phyloP scores from a whole-genome alignment of 305 asterid genomes.

The Solanum hybrid region DNA sequence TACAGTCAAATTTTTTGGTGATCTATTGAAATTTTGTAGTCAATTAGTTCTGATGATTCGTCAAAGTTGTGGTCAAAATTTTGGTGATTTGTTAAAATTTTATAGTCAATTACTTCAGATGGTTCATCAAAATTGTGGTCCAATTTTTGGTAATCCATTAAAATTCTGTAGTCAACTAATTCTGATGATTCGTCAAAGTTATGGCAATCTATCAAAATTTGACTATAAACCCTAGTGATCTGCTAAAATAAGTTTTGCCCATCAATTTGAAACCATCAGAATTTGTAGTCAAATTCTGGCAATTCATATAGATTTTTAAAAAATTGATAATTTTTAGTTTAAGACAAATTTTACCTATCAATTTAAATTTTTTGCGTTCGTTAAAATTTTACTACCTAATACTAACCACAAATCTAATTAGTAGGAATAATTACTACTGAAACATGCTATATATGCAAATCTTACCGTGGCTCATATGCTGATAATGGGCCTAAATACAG shows the following conservation, averaged over 20 bases:
- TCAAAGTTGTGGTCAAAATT: no score
- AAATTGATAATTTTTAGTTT: neutral
- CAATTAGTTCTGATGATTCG: no score
- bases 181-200: neutral
- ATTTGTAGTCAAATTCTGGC: neutral
- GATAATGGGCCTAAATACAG: neutral
- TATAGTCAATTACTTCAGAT: neutral
- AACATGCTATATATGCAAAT: neutral
- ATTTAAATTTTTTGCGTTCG: neutral
- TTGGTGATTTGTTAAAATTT: no score
- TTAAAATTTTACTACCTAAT: neutral
- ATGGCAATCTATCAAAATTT: neutral
- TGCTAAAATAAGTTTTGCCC: no score
- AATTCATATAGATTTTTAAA: neutral
- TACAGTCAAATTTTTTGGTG: neutral
- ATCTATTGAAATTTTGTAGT: neutral
- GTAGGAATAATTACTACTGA: neutral
- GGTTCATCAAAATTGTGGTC: neutral
- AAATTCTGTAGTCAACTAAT: neutral
- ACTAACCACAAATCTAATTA: neutral
- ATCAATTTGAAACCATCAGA: neutral
- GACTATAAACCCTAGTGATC: neutral
- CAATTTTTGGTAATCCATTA: no score
- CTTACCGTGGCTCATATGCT: neutral
- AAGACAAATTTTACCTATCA: neutral